Percentiles rank a stretch among this genome's conserved stretches.
Conservation (phyloP, 2,329 filamentous ascomycete species). For the Chrysoporthe deuterocubensis region DNA sequence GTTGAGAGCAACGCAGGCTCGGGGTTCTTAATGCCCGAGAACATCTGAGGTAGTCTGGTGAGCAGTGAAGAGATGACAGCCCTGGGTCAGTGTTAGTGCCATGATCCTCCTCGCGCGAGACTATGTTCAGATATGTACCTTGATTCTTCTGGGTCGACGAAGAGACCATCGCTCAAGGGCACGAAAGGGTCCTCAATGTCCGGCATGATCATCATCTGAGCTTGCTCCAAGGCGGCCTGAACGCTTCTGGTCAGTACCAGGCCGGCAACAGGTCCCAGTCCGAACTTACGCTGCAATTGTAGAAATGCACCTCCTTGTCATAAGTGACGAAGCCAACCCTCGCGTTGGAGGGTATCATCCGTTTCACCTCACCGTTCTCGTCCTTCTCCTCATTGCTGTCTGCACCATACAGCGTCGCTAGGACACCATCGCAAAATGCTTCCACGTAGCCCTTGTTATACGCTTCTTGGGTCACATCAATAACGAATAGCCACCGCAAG, state of each 20-base stretch:
- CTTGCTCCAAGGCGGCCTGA: constrained; percentile 75
- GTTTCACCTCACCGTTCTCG: constrained; percentile 57
- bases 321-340: constrained; percentile 96
- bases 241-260: background rate
- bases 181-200: constrained; percentile 97
- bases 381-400: constrained; percentile 56
- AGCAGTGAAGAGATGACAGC: constrained; percentile 87
- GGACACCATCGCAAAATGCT: constrained; percentile 86
- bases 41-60: constrained; percentile 80
- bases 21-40: constrained; percentile 84
- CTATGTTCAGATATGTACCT: constrained; percentile 53
- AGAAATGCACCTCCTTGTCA: constrained; percentile 97
- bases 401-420: constrained; percentile 80
- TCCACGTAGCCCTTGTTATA: constrained; percentile 89
- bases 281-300: constrained; percentile 80
- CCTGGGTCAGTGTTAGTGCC: constrained; percentile 43
- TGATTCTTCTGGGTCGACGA: constrained; percentile 92
- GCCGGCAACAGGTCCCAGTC: background rate
- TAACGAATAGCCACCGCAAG: constrained; percentile 84
- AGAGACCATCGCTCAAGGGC: constrained; percentile 86
- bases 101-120: background rate
- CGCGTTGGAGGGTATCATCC: constrained; percentile 73
- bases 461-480: constrained; percentile 91
- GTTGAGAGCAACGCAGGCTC: constrained; percentile 87
- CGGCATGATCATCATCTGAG: constrained; percentile 98